phyloP scores from a whole-genome alignment of 345 rosid species.

The Carallia pectinifolia region DNA sequence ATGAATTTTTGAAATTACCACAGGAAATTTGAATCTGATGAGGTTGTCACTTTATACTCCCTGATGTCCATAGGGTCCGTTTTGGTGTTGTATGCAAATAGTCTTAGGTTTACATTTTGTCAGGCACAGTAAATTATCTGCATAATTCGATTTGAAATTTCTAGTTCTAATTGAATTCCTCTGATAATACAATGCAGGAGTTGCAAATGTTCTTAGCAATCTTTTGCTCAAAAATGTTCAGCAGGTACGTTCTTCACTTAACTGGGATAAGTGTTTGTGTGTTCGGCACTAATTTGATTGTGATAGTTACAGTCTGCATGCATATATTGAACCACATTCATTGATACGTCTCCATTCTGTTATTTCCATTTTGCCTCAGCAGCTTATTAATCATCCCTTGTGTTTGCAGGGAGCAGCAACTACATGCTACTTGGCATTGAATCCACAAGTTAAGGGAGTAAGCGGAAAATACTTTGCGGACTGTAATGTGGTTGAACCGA shows the following conservation, averaged over 20 bases:
- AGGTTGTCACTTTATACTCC: too few species aligned
- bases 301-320: not conserved
- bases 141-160: not conserved
- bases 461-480: constrained; percentile 55
- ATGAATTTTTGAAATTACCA: too few species aligned
- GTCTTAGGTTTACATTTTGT: not conserved
- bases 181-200: constrained; percentile 37
- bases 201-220: constrained; percentile 34
- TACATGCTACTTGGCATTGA: constrained; percentile 65
- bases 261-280: not conserved
- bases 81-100: not conserved
- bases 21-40: too few species aligned
- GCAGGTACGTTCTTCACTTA: constrained; percentile 36
- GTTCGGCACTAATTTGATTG: not conserved
- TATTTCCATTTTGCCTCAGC: not conserved
- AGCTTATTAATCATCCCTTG: not conserved
- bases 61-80: not conserved
- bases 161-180: not conserved
- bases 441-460: constrained; percentile 56
- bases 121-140: not conserved
- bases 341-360: not conserved
- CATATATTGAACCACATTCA: too few species aligned
- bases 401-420: constrained; percentile 68
- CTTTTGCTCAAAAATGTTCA: constrained; percentile 41
- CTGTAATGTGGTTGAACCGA: constrained; percentile 43